Evolutionary conservation across 2,329 filamentous ascomycete species (phyloP), one percentile per base, ranked within the genome.

Genomic region (Laburnicola sp.): DNA sequence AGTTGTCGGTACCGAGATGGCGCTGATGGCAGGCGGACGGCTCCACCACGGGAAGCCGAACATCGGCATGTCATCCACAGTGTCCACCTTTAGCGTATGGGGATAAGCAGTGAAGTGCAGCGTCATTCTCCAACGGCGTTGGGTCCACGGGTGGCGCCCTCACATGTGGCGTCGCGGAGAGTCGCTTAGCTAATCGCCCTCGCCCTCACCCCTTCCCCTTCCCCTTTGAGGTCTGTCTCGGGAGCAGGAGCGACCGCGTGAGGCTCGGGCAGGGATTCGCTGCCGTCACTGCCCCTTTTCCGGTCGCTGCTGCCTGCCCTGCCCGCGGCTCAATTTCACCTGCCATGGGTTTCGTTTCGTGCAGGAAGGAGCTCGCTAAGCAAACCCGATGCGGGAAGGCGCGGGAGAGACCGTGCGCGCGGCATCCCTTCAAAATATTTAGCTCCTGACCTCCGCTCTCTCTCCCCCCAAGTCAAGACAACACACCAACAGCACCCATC

Each of bases 401-500:
- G 44, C 54, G 39, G 48, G 45, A 51, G 50, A 32, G 55, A 46
- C 51, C 54, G 40, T 53, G 50, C 39, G 39, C 41, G n/a, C 34
- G 30, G 38, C 38, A 30, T 27, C 38, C 45, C 53, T 54, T 57
- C 54, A 53, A 59, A 62, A 64, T 63, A 62, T 66, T 66, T 64
- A 58, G 57, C 56, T 54, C 51, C 54, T 31, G 38, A 34, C 42
- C 45, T 31, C 53, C 55, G 57, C 63, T 62, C 65, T 60, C 64
- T 65, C 62, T 60, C 54, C 52, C 52, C 60, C 57, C 52, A 66
- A 66, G 48, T 60, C 61, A 66, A 57, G 58, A 63, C 58, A 59
- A 51, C 56, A 61, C 50, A 58, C 51, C 55, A 40, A n/a, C n/a
- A n/a, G n/a, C n/a, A n/a, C n/a, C 62, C 65, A 68, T 64, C 68